phyloP scores from a whole-genome alignment of 2,329 filamentous ascomycete genomes.

The Dryadomyces quercivorus region DNA sequence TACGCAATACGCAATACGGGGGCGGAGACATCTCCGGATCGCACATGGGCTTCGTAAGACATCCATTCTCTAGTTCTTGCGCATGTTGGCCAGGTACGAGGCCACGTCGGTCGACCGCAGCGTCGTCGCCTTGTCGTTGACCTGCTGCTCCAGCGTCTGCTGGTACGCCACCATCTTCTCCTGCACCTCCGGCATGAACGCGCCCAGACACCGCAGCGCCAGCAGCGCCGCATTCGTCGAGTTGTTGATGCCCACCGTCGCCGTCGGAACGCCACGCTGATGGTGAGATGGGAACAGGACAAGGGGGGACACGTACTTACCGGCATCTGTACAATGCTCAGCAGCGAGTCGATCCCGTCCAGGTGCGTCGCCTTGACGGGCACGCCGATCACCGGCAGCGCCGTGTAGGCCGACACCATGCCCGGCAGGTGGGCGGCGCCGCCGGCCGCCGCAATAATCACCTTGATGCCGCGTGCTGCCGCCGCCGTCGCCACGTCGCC shows the following conservation, averaged over 20 bases:
- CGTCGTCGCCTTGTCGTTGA: constrained; percentile 45
- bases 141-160: constrained; percentile 46
- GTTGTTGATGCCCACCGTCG: constrained; percentile 71
- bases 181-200: constrained; percentile 33
- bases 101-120: constrained; percentile 43
- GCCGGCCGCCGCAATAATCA: constrained; percentile 65
- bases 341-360: constrained; percentile 58
- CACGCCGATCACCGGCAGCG: constrained; percentile 65
- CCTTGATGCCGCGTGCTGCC: constrained; percentile 52
- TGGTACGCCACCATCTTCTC: constrained; percentile 48
- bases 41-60: not conserved
- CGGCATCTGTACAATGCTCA: constrained; percentile 71
- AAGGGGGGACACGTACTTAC: constrained; percentile 24
- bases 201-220: constrained; percentile 11
- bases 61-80: not conserved
- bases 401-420: constrained; percentile 61
- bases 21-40: too few species aligned
- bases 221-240: constrained; percentile 50
- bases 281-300: constrained; percentile 14
- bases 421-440: constrained; percentile 63
- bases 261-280: constrained; percentile 37
- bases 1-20: too few species aligned
- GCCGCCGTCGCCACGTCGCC: constrained; percentile 52
- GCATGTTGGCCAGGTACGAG: constrained; percentile 9
- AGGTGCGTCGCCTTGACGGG: constrained; percentile 63